phyloP scores from a whole-genome alignment of 495 filamentous ascomycete genomes.

The Bombardia bombarda region DNA sequence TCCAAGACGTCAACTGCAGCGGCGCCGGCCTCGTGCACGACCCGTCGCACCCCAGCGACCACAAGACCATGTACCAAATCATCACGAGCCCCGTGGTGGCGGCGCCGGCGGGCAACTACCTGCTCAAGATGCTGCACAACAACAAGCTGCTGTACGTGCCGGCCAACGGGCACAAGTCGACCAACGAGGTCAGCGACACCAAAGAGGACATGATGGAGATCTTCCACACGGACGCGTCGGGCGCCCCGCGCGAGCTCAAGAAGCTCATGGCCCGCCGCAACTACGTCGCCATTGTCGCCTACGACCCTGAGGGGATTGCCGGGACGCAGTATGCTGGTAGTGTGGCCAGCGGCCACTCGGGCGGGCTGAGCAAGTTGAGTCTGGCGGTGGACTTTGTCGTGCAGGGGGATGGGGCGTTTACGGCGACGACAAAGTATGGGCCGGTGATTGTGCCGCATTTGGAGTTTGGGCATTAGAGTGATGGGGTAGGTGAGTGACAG shows the following conservation, averaged over 20 bases:
- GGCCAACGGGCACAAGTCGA: conserved; percentile 77
- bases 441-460: conserved; percentile 91
- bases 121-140: conserved; percentile 86
- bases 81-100: conserved; percentile 90
- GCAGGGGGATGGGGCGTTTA: conserved; percentile 76
- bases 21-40: conserved; percentile 94
- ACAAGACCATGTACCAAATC: conserved; percentile 99
- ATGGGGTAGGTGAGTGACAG: background rate
- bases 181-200: conserved; percentile 63
- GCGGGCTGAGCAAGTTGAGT: conserved; percentile 61
- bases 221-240: conserved; percentile 83
- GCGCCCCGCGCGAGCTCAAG: conserved; percentile 69
- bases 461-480: conserved; percentile 60
- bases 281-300: conserved; percentile 90
- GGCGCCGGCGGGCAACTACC: conserved; percentile 70
- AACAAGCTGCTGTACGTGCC: conserved; percentile 88
- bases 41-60: conserved; percentile 78
- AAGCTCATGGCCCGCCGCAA: conserved; percentile 89
- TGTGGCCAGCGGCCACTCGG: conserved; percentile 15
- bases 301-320: conserved; percentile 72
- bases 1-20: conserved; percentile 71
- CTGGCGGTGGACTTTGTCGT: conserved; percentile 96
- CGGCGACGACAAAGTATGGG: conserved; percentile 84
- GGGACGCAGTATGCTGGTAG: conserved; percentile 26
- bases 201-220: conserved; percentile 99